phyloP scores from a whole-genome alignment of 1,284 basidiomycete species.

The Tylopilus sp. region DNA sequence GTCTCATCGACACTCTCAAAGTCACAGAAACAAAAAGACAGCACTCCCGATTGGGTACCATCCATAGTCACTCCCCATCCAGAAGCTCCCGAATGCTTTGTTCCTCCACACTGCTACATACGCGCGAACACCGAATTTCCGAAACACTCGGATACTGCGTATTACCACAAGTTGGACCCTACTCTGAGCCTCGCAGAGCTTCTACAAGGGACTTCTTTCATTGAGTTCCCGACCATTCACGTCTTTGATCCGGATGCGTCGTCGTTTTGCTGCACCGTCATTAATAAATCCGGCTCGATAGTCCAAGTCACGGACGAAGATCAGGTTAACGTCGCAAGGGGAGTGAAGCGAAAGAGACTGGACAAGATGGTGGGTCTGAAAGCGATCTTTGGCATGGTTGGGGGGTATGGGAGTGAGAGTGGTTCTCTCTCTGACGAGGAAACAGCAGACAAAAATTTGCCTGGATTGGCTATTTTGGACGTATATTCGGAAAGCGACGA shows the following conservation, averaged over 20 bases:
- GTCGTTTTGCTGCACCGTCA: conserved; percentile 54
- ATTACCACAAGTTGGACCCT: conserved; percentile 64
- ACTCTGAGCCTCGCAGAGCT: conserved; percentile 45
- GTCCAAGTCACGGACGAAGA: conserved; percentile 37
- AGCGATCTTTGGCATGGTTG: conserved; percentile 57
- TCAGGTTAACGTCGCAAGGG: conserved; percentile 35
- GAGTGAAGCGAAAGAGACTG: conserved; percentile 54
- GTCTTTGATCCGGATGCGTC: conserved; percentile 56
- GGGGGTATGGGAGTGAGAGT: conserved; percentile 65
- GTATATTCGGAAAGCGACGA: conserved; percentile 58
- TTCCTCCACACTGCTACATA: conserved; percentile 60
- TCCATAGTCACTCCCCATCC: conserved; percentile 51
- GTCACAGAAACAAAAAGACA: conserved; percentile 40
- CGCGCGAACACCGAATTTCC: conserved; percentile 43
- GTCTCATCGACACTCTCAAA: conserved; percentile 29
- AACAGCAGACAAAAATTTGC: conserved; percentile 29
- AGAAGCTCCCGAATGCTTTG: conserved; percentile 55
- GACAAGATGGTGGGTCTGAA: conserved; percentile 50
- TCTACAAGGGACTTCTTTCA: conserved; percentile 63
- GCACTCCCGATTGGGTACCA: conserved; percentile 51
- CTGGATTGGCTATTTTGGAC: conserved; percentile 48
- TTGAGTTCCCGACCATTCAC: conserved; percentile 81
- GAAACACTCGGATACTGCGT: conserved; percentile 11
- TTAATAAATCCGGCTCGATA: conserved; percentile 51
- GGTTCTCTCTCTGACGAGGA: conserved; percentile 43